Evolutionary conservation across 2,329 filamentous ascomycete genomes (phyloP).

Genomic region (Plectosphaerella sp.): DNA sequence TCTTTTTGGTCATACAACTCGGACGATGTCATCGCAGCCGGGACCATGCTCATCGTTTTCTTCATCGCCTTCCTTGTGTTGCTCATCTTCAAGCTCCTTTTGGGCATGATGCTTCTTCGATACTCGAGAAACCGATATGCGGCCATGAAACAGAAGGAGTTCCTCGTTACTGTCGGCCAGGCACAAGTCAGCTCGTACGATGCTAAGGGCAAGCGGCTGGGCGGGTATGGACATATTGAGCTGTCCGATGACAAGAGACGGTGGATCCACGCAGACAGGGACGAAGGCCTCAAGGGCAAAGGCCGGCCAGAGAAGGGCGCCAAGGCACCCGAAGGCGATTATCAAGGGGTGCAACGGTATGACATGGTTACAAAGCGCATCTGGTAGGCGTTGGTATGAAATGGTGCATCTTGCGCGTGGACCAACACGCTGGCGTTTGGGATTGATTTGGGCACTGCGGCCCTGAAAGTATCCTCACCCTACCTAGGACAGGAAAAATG

Average conservation of each 20-base stretch:
- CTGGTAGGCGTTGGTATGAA: slow-evolving; percentile 54
- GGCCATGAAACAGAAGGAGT: slow-evolving; percentile 71
- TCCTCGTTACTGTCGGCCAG: slow-evolving; percentile 38
- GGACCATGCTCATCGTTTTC: slow-evolving; percentile 84
- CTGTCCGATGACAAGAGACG: slow-evolving; percentile 81
- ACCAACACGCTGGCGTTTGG: too few species aligned
- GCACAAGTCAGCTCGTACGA: slow-evolving; percentile 53
- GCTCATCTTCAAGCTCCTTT: slow-evolving; percentile 75
- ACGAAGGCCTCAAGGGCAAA: slow-evolving; percentile 57
- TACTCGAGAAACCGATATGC: slow-evolving; percentile 77
- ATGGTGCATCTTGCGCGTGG: too few species aligned
- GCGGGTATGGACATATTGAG: slow-evolving; percentile 81
- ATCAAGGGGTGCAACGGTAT: slow-evolving; percentile 72
- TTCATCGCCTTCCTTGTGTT: slow-evolving; percentile 81
- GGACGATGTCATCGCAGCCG: slow-evolving; percentile 69
- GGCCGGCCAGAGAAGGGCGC: slow-evolving; percentile 44
- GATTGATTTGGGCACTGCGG: too few species aligned
- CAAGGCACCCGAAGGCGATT: slow-evolving; percentile 39
- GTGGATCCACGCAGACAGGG: slow-evolving; percentile 84
- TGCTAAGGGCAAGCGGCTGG: slow-evolving; percentile 69
- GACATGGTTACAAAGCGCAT: slow-evolving; percentile 97
- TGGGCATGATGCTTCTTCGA: slow-evolving; percentile 82
- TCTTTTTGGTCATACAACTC: slow-evolving; percentile 55
- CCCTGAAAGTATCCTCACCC: too few species aligned
- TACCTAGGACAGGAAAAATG: too few species aligned